phyloP scores from a whole-genome alignment of 305 asterid species.

The Striga hermonthica region DNA sequence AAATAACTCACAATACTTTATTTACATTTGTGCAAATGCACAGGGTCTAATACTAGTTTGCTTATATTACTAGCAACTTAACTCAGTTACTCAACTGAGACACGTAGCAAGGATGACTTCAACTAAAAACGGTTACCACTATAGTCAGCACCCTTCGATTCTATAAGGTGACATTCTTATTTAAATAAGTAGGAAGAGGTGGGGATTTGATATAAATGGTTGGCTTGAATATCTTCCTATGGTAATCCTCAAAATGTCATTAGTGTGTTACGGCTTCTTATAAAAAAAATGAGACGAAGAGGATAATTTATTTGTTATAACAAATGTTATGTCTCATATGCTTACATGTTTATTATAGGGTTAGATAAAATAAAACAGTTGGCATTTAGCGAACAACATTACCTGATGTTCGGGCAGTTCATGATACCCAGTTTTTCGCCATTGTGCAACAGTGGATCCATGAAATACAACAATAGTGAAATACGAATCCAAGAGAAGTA shows the following conservation, averaged over 20 bases:
- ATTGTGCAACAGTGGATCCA: constrained; percentile 91
- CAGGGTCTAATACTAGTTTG: no score
- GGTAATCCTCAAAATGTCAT: constrained; percentile 13
- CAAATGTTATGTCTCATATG: no score
- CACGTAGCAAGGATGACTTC: constrained; percentile 1
- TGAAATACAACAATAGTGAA: constrained; percentile 92
- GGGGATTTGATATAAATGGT: not conserved
- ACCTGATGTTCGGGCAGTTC: constrained; percentile 92
- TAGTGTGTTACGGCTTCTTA: not conserved
- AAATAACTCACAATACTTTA: no score
- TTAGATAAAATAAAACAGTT: constrained; percentile 11
- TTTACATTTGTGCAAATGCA: no score
- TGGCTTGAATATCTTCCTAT: constrained; percentile 15
- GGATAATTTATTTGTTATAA: no score
- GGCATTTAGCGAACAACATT: constrained; percentile 31
- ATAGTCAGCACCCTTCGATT: not conserved
- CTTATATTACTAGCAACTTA: no score
- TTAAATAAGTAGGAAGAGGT: not conserved
- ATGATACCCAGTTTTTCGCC: constrained; percentile 96
- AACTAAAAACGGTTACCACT: not conserved
- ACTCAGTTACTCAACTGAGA: not conserved
- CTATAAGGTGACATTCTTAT: not conserved
- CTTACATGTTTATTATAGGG: no score
- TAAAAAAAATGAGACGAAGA: not conserved
- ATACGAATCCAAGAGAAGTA: constrained; percentile 92